Percentiles rank a stretch among this genome's conserved stretches.
These are phyloP conservation scores for Rhipidocladum racemiflorum DNA, from an alignment of 176 grass and related monocot species.

Conservation along the genomic window DNA sequence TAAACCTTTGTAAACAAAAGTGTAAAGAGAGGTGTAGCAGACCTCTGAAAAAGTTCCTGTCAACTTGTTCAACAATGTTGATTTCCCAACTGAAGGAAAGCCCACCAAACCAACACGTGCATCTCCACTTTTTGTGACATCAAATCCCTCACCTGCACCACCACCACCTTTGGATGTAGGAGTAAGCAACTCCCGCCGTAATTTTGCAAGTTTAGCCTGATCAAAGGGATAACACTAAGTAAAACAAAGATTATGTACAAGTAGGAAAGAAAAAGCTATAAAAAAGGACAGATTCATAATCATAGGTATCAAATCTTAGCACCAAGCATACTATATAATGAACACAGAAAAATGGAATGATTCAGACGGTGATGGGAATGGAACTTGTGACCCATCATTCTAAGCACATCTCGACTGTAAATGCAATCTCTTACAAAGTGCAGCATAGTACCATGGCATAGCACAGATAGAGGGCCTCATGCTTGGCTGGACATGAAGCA, in stretches of 20 bases:
- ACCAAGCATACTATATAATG: neutral
- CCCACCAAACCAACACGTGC: conserved; percentile 92
- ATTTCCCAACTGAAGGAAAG: conserved; percentile 97
- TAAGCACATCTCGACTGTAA: neutral
- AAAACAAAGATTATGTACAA: neutral
- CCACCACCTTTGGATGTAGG: conserved; percentile 82
- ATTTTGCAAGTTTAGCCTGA: conserved; percentile 95
- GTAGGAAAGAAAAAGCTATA: neutral
- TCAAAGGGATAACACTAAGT: conserved; percentile 23
- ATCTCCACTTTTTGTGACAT: conserved; percentile 97
- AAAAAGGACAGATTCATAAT: neutral
- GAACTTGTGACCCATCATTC: neutral
- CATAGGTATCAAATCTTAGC: neutral
- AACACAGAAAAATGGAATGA: neutral
- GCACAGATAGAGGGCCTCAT: neutral
- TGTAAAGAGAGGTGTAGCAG: conserved; percentile 26
- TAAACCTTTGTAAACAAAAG: neutral
- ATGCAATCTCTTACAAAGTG: neutral
- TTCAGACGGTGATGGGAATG: neutral
- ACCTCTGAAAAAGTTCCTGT: conserved; percentile 98
- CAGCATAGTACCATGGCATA: neutral
- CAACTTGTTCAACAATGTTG: conserved; percentile 91
- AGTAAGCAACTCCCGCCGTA: conserved; percentile 76
- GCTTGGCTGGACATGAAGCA: neutral
- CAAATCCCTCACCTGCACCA: conserved; percentile 89